A percentile compares a stretch with the other conserved stretches of the same genome.
phyloP scores from a whole-genome alignment of 805 yeast species.

The Yamadazyma tumulicola region DNA sequence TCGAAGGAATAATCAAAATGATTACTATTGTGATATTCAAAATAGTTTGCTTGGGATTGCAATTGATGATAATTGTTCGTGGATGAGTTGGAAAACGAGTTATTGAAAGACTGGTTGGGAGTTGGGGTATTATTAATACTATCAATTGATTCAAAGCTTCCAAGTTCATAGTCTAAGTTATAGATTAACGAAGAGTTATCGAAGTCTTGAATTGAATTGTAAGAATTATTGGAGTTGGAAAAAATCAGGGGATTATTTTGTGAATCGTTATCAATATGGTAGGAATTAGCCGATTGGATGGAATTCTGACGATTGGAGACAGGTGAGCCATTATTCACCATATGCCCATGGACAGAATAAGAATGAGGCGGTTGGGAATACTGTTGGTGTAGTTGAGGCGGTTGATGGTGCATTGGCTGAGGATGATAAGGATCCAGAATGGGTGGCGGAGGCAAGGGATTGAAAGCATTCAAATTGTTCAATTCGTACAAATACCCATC shows the following conservation, averaged over 20 bases:
- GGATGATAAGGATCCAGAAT: constrained; percentile 9
- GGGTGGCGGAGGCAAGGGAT: constrained; percentile 21
- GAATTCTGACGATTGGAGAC: constrained; percentile 11
- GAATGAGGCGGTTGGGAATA: not conserved
- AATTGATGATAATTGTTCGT: constrained; percentile 1
- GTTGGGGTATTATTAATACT: constrained; percentile 7
- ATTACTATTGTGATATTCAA: constrained; percentile 11
- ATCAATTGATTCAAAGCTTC: constrained; percentile 26
- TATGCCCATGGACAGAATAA: not conserved
- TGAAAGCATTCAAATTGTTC: constrained; percentile 8
- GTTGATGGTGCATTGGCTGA: not conserved
- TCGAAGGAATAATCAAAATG: constrained; percentile 8
- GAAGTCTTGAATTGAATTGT: constrained; percentile 10
- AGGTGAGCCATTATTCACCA: not conserved
- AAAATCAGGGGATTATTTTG: constrained; percentile 11
- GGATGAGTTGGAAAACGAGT: not conserved
- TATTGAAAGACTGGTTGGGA: constrained; percentile 1
- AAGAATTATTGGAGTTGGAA: constrained; percentile 11
- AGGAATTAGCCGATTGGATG: constrained; percentile 12
- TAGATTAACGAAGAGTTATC: constrained; percentile 17
- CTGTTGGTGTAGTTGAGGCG: not conserved
- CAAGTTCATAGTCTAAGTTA: constrained; percentile 23
- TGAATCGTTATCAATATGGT: constrained; percentile 11
- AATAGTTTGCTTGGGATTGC: constrained; percentile 6
- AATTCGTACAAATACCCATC: constrained; percentile 1